Evolutionary conservation across 257 asterid species (phyloP), one percentile per base, ranked within the genome.

Genomic region (Ilex asprella): DNA sequence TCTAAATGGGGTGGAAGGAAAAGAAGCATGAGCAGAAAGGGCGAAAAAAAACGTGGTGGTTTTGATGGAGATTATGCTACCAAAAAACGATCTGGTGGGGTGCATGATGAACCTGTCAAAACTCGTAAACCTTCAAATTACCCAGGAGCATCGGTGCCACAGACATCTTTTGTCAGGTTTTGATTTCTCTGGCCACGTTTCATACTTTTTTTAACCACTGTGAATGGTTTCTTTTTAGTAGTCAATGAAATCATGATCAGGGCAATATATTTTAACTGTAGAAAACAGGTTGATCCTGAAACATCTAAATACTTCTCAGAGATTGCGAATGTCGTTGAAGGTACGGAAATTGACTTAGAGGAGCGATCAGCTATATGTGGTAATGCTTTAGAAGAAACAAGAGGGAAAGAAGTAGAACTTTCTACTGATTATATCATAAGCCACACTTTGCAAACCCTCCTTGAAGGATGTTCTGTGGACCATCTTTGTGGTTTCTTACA

Each of bases 391-490:
- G 99, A 87, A 72, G 97, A 89, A 75, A 87, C 99, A 2, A 83
- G 79, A 73, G 97, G 97, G 56, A 92, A 87, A 79, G 97, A 89
- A 82, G 81, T 76, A 7, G 96, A 86, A 62, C 94, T 92, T 62
- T 89, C 97, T 50, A 89, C 97, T 68, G 99, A 92, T 77, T 92
- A 92, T 73, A 81, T 86, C 51, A 73, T 92, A 58, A 89, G 99
- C 75, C 99, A 92, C 62, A 92, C 96, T 13, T 69, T 92, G 83
- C 97, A 92, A 75, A 74, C 81, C 67, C 88, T 92, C 43, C 94
- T 92, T 6, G 88, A 89, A 59, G 91, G 88, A 63, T 87, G 92
- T 82, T 83, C 96, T 2, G 60, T 81, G 61, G 96, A 89, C 58
- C 79, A 70, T 51, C 88, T 93, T 67, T 89, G 97, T 75, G 70